Evolutionary conservation across 2,329 filamentous ascomycete species (phyloP), one percentile per base, ranked within the genome.

Genomic region (Colletotrichum truncatum): DNA sequence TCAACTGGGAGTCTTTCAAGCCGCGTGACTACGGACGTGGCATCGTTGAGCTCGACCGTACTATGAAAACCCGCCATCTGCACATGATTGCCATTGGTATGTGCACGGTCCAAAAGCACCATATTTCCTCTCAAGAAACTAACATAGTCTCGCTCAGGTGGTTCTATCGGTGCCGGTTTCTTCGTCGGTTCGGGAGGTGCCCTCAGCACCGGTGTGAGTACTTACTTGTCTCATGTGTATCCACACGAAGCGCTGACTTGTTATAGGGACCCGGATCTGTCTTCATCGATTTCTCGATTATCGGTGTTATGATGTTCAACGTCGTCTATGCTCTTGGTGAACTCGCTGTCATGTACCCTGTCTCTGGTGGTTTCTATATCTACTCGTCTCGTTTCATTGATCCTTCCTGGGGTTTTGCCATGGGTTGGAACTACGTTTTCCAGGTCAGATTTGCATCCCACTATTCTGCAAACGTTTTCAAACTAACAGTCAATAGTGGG

Each of bases 251-350:
- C n/a, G n/a, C 63, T 66, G 4, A 66, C 49, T 9, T 39, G 2
- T 23, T 18, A 25, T 16, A 74, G 73, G 78, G 77, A 9, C 76
- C 78, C 16, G 77, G 70, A 9, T 73, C 72, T 32, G 61, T 80
- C 18, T 68, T 81, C 18, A 70, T 81, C 53, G 77, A 79, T 52
- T 86, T 85, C 71, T 62, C 77, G 36, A 82, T 85, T 67, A 80
- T 85, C 64, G 84, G 84, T 71, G 67, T 82, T 72, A 85, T 86
- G 83, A 81, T 86, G 76, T 82, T 85, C 72, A 82, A 84, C 73
- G 84, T 82, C 23, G 73, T 90, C 67, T 87, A 89, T 70, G 87
- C 88, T 55, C 82, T 89, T 18, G 86, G 86, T 58, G 86, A 89
- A 74, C 70, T 87, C 67, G 83, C 85, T 6, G 82, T 86, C 67